phyloP scores from a whole-genome alignment of 805 yeast genomes.

The Ogataea corticis region DNA sequence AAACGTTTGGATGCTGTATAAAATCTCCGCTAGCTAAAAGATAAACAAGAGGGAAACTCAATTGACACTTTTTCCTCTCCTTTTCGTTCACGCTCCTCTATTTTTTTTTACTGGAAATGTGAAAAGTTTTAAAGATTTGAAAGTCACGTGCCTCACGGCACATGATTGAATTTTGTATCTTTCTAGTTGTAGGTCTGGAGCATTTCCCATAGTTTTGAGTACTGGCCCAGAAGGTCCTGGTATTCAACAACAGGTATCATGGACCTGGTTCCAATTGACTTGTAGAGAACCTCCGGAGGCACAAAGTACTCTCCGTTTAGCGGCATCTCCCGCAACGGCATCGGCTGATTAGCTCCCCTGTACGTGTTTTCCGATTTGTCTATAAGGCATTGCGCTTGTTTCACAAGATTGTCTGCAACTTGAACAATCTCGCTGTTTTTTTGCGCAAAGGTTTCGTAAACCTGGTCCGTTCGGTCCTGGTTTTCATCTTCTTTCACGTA shows the following conservation, averaged over 20 bases:
- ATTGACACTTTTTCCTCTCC: background rate
- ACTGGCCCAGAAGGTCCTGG: constrained; percentile 16
- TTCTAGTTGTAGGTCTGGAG: constrained; percentile 3
- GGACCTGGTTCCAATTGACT: constrained; percentile 14
- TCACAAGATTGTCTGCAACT: constrained; percentile 15
- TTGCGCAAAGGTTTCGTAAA: constrained; percentile 16
- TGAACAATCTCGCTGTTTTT: constrained; percentile 15
- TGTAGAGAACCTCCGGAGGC: constrained; percentile 17
- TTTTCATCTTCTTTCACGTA: background rate
- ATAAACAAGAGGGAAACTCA: constrained; percentile 1
- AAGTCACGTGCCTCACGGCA: constrained; percentile 30
- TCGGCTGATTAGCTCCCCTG: constrained; percentile 9
- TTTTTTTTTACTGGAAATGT: constrained; percentile 20
- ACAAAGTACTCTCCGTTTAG: constrained; percentile 16
- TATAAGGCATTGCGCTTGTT: constrained; percentile 13
- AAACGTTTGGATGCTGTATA: background rate
- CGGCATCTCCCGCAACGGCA: constrained; percentile 9
- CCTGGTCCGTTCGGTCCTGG: background rate
- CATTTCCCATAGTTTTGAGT: constrained; percentile 14
- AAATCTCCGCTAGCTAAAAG: background rate
- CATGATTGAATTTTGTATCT: background rate
- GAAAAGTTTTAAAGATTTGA: constrained; percentile 23
- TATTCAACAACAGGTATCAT: constrained; percentile 21
- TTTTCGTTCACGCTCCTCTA: constrained; percentile 5
- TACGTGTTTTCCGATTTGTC: constrained; percentile 17